phyloP scores from a whole-genome alignment of 495 filamentous ascomycete genomes.

The Penicillium canariense region DNA sequence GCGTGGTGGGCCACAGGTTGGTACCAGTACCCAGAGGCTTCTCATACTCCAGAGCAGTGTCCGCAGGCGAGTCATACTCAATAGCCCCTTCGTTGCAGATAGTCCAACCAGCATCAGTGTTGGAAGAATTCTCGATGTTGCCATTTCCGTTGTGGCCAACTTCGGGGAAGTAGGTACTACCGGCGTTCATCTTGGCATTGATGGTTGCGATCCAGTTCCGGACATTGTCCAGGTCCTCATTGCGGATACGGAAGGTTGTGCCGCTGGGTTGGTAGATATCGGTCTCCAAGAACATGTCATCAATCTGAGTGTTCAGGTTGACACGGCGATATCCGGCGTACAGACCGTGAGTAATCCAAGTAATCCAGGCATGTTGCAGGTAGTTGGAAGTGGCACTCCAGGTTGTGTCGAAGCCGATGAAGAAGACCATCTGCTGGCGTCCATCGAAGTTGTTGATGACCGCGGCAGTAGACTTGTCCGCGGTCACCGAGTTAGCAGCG shows the following conservation, averaged over 20 bases:
- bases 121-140: conserved; percentile 50
- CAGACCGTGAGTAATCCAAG: conserved; percentile 58
- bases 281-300: conserved; percentile 61
- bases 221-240: conserved; percentile 49
- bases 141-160: conserved; percentile 63
- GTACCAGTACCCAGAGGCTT: conserved; percentile 58
- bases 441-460: conserved; percentile 60
- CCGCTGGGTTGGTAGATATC: conserved; percentile 50
- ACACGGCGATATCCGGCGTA: conserved; percentile 55
- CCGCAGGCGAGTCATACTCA: conserved; percentile 35
- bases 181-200: conserved; percentile 52
- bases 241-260: conserved; percentile 49
- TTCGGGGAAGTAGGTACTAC: conserved; percentile 56
- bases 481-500: conserved; percentile 30
- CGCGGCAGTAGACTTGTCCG: conserved; percentile 44
- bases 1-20: conserved; percentile 51
- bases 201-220: conserved; percentile 47
- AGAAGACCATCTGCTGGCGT: conserved; percentile 62
- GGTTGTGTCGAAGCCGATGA: conserved; percentile 52
- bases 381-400: conserved; percentile 57
- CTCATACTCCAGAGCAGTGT: conserved; percentile 53
- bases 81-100: conserved; percentile 37
- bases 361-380: conserved; percentile 63
- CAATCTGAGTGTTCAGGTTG: conserved; percentile 60
- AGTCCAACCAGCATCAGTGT: conserved; percentile 29